Evolutionary conservation across 768 basidiomycete species (phyloP).

Genomic region (Tubosaeta brunneosetosa): DNA sequence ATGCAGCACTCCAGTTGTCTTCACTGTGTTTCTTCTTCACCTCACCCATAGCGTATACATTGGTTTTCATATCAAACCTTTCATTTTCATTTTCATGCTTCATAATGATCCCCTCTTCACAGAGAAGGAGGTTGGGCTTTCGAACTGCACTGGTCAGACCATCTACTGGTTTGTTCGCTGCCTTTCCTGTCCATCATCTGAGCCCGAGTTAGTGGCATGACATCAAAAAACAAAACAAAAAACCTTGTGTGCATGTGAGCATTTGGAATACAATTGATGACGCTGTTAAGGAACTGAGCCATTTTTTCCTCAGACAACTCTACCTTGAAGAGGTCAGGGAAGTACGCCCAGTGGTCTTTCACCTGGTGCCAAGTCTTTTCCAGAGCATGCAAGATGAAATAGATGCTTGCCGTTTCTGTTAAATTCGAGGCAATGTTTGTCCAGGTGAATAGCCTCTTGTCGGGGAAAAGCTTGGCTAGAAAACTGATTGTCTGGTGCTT

Average conservation of each 20-base stretch:
- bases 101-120: background rate
- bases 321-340: background rate
- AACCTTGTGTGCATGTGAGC: background rate
- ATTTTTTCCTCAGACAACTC: background rate
- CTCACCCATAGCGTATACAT: too few species aligned
- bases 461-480: background rate
- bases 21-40: too few species aligned
- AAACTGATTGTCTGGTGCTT: background rate
- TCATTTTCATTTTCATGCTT: too few species aligned
- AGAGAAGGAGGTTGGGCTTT: background rate
- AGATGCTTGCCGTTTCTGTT: too few species aligned
- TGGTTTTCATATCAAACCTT: too few species aligned
- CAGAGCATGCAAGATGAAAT: too few species aligned
- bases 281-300: background rate
- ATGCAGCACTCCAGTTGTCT: too few species aligned
- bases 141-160: background rate
- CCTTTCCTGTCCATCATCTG: background rate
- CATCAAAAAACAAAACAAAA: background rate
- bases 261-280: background rate
- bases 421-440: too few species aligned
- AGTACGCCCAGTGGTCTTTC: background rate
- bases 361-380: too few species aligned
- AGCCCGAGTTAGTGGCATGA: background rate
- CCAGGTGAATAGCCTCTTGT: background rate
- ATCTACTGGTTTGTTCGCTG: background rate